Evolutionary conservation across 2,329 filamentous ascomycete species (phyloP), one percentile per base, ranked within the genome.

Genomic region (Aspergillus tubingensis): DNA sequence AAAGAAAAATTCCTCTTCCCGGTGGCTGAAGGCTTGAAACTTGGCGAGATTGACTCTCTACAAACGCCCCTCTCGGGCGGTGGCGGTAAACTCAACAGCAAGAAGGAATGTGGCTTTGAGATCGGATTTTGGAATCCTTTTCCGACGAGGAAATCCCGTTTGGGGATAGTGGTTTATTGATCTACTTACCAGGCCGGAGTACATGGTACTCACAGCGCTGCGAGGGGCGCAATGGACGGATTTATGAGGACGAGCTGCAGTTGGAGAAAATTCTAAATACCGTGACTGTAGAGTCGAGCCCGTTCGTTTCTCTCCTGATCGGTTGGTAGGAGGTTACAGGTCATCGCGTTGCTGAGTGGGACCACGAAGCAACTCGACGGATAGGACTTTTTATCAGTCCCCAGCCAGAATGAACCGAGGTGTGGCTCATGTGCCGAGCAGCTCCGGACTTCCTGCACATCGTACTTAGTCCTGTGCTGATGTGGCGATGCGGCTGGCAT

Each of bases 371-470:
- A 50, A 50, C 23, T 17, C 5, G 47, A 50, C 30, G 47, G 25
- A 32, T 50, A 50, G 25, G 47, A 50, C 47, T 27, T 44, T 44
- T 21, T 23, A 23, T 44, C 41, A 8, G 47, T 50, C 47, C 25
- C 23, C 25, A 50, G 7, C 11, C 19, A 21, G 41, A n/a, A 13
- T 19, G 19, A 8, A 36, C 17, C 8, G 47, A 50, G 47, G n/a
- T 50, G 47, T 50, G 47, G 47, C 47, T 50, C 47, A 50, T 50
- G n/a, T 50, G 25, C 47, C 47, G 47, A 50, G 47, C 25, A 50
- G 47, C 5, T 17, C 23, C 25, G 25, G 23, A 11, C n/a, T 30
- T 30, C 27, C 30, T 25, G 21, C 25, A 48, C 23, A 36, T 30
- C 15, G 47, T 50, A 50, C 47, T 50, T 50, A 30, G 19, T n/a